Evolutionary conservation across 768 basidiomycete species (phyloP), one percentile per base, ranked within the genome.

Genomic region (Vishniacozyma victoriae): DNA sequence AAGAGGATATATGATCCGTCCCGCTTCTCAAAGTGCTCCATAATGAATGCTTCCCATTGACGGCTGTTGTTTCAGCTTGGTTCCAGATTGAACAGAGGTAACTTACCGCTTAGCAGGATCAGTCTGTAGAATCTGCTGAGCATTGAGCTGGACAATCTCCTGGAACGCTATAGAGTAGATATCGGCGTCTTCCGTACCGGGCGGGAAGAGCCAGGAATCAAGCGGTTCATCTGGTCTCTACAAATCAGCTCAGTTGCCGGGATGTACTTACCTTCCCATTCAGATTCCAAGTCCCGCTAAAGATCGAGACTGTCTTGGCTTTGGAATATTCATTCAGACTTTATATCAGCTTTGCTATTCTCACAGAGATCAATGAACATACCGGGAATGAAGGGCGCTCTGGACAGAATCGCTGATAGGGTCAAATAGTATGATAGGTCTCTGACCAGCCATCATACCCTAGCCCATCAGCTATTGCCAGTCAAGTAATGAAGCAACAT

Each of bases 111-210:
- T 91, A 66, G 90, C 89, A 1, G 92, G 90, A 72, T 96, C 92
- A 5, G 91, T 85, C 70, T 95, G 91, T 14, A 96, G 78, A 35
- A 99, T 96, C 69, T 96, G 92, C 62, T 92, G 89, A 2, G 95
- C 89, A n/a, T 89, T 96, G 39, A 99, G 78, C 3, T 91, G 90
- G 0, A 99, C 95, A 44, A 99, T 91, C 72, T 99, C 95, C 72
- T 99, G 92, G 68, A 96, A 95, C 2, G 87, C 88, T 23, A 96
- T 76, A 18, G 83, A 83, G 67, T 93, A 84, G 53, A 97, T 82
- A 64, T 96, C 91, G 5, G 91, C 86, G 87, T 47, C 15, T 44
- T 44, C 31, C 27, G 42, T 11, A n/a, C 29, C 29, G n/a, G 9
- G 9, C 9, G 93, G 92, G 70, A 89, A 93, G 35, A 99, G 72